These are phyloP conservation scores for Alnus rubra DNA, from an alignment of 306 rosid species.

Conservation along the genomic window DNA sequence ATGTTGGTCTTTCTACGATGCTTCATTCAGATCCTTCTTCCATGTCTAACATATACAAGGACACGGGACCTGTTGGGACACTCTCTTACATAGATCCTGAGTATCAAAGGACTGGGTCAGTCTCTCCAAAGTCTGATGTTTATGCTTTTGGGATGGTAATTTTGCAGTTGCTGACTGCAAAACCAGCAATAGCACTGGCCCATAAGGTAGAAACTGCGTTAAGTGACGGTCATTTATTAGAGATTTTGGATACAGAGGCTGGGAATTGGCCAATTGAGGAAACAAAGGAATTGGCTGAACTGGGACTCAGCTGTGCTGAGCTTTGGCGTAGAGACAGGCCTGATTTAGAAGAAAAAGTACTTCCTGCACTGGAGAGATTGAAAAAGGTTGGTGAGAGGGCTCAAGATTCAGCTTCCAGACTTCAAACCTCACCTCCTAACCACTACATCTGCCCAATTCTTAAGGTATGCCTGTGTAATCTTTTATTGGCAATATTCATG, in stretches of 20 bases:
- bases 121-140: slow-evolving; percentile 84
- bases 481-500: not conserved
- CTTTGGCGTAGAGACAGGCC: slow-evolving; percentile 88
- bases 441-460: slow-evolving; percentile 94
- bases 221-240: slow-evolving; percentile 38
- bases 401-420: slow-evolving; percentile 33
- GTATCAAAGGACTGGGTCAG: slow-evolving; percentile 77
- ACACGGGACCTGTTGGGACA: slow-evolving; percentile 82
- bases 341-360: slow-evolving; percentile 64
- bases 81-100: slow-evolving; percentile 93
- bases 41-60: slow-evolving; percentile 47
- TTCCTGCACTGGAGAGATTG: slow-evolving; percentile 69
- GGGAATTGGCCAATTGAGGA: slow-evolving; percentile 89
- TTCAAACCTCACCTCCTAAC: slow-evolving; percentile 63
- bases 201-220: slow-evolving; percentile 82
- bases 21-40: slow-evolving; percentile 54
- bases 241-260: slow-evolving; percentile 70
- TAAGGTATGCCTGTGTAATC: slow-evolving; percentile 51
- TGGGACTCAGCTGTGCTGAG: slow-evolving; percentile 85
- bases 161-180: slow-evolving; percentile 81
- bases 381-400: slow-evolving; percentile 64
- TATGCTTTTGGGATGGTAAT: slow-evolving; percentile 95
- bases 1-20: slow-evolving; percentile 79
- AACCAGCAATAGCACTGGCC: slow-evolving; percentile 75
- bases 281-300: slow-evolving; percentile 60